phyloP scores from a whole-genome alignment of 1,284 basidiomycete species.

The Papiliotrema laurentii region DNA sequence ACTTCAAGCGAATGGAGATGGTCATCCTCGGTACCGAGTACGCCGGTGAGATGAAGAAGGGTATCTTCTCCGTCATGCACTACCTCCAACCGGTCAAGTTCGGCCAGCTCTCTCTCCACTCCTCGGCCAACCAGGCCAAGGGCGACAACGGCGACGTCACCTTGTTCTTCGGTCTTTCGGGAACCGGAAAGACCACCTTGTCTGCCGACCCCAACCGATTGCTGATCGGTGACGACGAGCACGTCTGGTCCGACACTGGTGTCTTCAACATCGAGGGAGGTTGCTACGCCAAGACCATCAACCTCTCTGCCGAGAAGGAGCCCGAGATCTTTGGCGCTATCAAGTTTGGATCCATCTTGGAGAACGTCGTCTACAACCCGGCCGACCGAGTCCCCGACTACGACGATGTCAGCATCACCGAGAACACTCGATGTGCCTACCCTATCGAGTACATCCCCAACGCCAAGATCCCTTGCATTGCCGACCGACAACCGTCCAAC shows the following conservation, averaged over 20 bases:
- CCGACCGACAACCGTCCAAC: conserved; percentile 73
- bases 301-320: conserved; percentile 90
- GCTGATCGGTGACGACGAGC: conserved; percentile 95
- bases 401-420: conserved; percentile 93
- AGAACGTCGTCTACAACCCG: conserved; percentile 99
- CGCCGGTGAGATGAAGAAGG: conserved; percentile 99
- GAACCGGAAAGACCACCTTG: conserved; percentile 96
- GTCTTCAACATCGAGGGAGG: conserved; percentile 99
- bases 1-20: conserved; percentile 99
- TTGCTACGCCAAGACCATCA: conserved; percentile 98
- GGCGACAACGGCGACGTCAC: conserved; percentile 90
- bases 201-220: conserved; percentile 87
- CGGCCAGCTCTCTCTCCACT: conserved; percentile 95
- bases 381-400: conserved; percentile 82
- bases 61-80: conserved; percentile 99
- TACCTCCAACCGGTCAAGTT: conserved; percentile 99
- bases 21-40: conserved; percentile 99
- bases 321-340: conserved; percentile 97
- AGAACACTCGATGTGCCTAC: conserved; percentile 98
- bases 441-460: conserved; percentile 96
- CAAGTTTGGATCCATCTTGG: conserved; percentile 91
- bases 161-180: conserved; percentile 98
- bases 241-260: conserved; percentile 95
- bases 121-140: conserved; percentile 76
- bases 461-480: conserved; percentile 85